Base-by-base conservation (phyloP, 2,329 filamentous ascomycete genomes). In the Aciculosporium take region DNA sequence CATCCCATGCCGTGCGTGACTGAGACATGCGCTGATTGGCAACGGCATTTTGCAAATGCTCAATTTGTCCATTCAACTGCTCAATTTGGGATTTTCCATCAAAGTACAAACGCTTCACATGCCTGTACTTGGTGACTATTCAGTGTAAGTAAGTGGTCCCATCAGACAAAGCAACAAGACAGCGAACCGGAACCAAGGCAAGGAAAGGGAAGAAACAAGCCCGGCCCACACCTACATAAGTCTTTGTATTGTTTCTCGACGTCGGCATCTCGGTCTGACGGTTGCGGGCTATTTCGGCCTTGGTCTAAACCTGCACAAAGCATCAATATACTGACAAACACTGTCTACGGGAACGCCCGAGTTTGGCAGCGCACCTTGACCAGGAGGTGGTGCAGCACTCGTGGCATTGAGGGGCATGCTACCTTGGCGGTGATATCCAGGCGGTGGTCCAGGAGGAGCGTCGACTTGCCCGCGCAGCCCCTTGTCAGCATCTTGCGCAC, bases 51-150 rank as follows among this genome's bases (percentile, higher is more conserved):
- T 98, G 91, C 15, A 98, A 72, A 53, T 91, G 83, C 59, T 95
- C 89, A 20, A 96, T 84, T 61, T 95, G 88, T 15, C 79, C 72
- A 49, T 81, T 83, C 52, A 94, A 81, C 53, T 83, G 77, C 54
- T 95, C 88, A 41, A 96, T 89, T 62, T 95, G 88, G 13, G 79
- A 73, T 57, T 94, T 91, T 56, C 89, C 87, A 49, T 96, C 91
- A 59, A 96, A 96, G 59, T 95, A 98, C 53, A 95, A 84, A 42
- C 87, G 80, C 67, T 98, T 98, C 44, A 98, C 89, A 57, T 95
- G 94, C 60, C 93, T 93, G 60, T 98, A 98, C 66, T 98, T 98
- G 50, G 77, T 78, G 55, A 91, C 88, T 94, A 48, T 40, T 55
- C 30, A 7, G 18, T 24, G 29, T 40, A 63, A 32, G 24, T 15